Base-by-base conservation (phyloP, 148 eudicot species). In the Chenopodium formosanum region DNA sequence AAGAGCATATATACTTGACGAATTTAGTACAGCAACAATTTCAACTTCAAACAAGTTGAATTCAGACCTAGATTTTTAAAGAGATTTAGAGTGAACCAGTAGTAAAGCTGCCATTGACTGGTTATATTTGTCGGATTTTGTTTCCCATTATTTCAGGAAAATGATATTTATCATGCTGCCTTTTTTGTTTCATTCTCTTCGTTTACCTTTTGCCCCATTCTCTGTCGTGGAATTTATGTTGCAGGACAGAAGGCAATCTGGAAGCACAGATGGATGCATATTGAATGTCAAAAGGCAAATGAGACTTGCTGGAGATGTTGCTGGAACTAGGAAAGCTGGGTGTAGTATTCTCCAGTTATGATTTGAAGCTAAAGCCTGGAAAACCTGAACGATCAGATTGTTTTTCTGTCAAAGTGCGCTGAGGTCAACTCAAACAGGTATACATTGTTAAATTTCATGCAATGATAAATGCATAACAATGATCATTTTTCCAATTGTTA, bases 381-480 rank as follows among this genome's bases (percentile, higher is more conserved):
- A 89, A 79, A 93, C 89, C 4, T 94, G 81, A 92, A 90, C 84
- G 98, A 94, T 72, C 99, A 93, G 88, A 95, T 93, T 85, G 80
- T 89, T 72, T 86, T 95, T 50, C 68, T 95, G 70, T 92, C 99
- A 29, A 93, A 95, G 87, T 5, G 40, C 97, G 99, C 29, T 91
- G 99, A 10, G 97, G 99, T 31, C 99, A 95, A 82, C 88, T 90
- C 79, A 93, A 93, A 78, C 97, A 95, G 98, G 99, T 95, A 64
- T 56, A 13, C 62, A 56, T 81, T n/a, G 13, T 37, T 34, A 27
- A 64, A 22, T 23, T 50, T 50, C 74, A 60, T 73, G 47, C 1
- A 37, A 37, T 37, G 9, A 40, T 37, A 6, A 4, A 37, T 37
- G 4, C 40, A 37, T 37, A 37, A 37, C 40, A 37, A 0, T 37